These are phyloP conservation scores for Calamus simplicifolius DNA, from an alignment of 176 grass and related monocot species.

Conservation along the genomic window DNA sequence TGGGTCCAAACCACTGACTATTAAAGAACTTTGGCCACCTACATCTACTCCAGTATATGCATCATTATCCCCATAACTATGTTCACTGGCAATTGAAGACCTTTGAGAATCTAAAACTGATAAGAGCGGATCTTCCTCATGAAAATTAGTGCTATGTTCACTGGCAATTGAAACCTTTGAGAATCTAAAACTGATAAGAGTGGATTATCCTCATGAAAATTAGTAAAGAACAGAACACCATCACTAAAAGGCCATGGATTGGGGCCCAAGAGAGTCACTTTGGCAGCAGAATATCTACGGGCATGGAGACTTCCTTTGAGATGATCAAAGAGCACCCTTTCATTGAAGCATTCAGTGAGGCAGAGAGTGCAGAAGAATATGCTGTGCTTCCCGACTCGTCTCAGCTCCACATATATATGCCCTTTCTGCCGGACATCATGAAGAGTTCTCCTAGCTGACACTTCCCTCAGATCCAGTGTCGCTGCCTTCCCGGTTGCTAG, in stretches of 20 bases:
- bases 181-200: slow-evolving; percentile 30
- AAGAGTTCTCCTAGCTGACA: slow-evolving; percentile 68
- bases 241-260: slow-evolving; percentile 96
- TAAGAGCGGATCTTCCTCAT: slow-evolving; percentile 32
- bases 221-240: slow-evolving; percentile 89
- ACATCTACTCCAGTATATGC: neutral
- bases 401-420: slow-evolving; percentile 85
- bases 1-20: slow-evolving; percentile 4
- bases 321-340: slow-evolving; percentile 91
- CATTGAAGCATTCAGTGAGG: slow-evolving; percentile 86
- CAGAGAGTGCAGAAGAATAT: slow-evolving; percentile 99
- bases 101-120: slow-evolving; percentile 29
- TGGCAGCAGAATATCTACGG: slow-evolving; percentile 55
- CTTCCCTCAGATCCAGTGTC: slow-evolving; percentile 69
- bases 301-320: slow-evolving; percentile 78
- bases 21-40: slow-evolving; percentile 11
- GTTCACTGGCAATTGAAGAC: slow-evolving; percentile 53
- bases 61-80: no score
- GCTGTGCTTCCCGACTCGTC: slow-evolving; percentile 52
- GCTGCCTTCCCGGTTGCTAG: slow-evolving; percentile 44
- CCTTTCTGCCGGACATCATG: slow-evolving; percentile 77
- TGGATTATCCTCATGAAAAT: slow-evolving; percentile 32
- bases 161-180: slow-evolving; percentile 40
- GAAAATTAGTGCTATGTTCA: slow-evolving; percentile 36
- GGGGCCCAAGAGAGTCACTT: slow-evolving; percentile 78